These are phyloP conservation scores for Tritrichomonas foetus DNA, from an alignment of 208 protist species.

Conservation along the genomic window DNA sequence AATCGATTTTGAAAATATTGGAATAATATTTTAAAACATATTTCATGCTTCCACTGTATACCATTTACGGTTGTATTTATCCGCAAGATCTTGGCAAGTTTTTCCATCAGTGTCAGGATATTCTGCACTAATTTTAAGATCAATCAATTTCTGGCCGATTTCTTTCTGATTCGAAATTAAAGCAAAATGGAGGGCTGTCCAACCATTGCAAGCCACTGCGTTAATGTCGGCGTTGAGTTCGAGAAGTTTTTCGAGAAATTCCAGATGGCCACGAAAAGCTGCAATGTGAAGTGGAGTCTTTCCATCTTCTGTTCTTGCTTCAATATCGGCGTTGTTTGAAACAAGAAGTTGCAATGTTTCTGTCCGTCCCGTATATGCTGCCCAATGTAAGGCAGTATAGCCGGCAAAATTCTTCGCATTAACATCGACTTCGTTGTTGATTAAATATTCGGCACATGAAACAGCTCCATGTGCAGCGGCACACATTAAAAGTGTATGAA, in stretches of 20 bases:
- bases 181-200: neutral
- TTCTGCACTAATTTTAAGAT: neutral
- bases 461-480: neutral
- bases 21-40: too few relatives aligned
- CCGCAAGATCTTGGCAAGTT: neutral
- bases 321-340: neutral
- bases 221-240: neutral
- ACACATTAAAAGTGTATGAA: slow-evolving; percentile 33
- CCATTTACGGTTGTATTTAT: neutral
- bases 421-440: neutral
- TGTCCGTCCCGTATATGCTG: slow-evolving; percentile 38
- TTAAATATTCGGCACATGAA: slow-evolving; percentile 15
- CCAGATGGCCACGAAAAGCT: neutral
- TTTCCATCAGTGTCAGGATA: neutral
- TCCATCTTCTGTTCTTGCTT: slow-evolving; percentile 38
- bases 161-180: neutral
- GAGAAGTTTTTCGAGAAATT: neutral
- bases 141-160: neutral
- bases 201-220: neutral
- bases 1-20: too few relatives aligned
- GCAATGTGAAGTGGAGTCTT: slow-evolving; percentile 40
- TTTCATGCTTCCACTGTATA: too few relatives aligned
- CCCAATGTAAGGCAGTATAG: slow-evolving; percentile 41
- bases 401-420: slow-evolving; percentile 30
- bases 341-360: neutral